These are phyloP conservation scores for Plasmodium vinckei DNA, from an alignment of 169 alveolate genomes.

Conservation along the genomic window DNA sequence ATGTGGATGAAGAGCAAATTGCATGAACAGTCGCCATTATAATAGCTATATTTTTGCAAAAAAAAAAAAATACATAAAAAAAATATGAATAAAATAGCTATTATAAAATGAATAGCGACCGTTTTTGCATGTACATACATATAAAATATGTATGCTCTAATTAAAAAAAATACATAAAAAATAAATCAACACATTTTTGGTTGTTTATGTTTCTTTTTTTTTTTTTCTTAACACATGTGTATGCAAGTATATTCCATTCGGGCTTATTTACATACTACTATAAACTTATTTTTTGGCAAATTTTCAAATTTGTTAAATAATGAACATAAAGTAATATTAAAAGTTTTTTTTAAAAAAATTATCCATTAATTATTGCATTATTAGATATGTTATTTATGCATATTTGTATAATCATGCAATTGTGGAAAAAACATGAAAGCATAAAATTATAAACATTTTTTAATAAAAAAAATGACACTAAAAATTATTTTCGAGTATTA, in stretches of 20 bases:
- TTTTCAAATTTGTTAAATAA: constrained; percentile 17
- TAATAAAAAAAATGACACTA: neutral
- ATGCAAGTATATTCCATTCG: too few species aligned
- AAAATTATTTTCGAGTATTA: constrained; percentile 15
- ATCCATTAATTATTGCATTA: neutral
- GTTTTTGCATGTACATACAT: too few species aligned
- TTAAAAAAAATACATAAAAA: too few species aligned
- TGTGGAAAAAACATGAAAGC: neutral
- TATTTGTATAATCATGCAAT: neutral
- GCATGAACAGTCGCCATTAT: neutral
- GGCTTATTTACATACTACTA: too few species aligned
- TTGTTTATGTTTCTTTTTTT: too few species aligned
- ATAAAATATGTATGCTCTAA: too few species aligned
- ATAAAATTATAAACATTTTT: neutral
- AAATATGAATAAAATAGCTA: neutral
- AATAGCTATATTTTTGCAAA: neutral
- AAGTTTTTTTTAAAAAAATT: too few species aligned
- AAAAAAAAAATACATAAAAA: neutral
- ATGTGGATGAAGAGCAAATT: neutral
- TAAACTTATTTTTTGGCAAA: neutral
- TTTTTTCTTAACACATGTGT: too few species aligned
- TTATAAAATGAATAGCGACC: neutral
- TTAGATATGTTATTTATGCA: neutral
- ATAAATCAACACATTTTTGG: too few species aligned
- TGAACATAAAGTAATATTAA: neutral